Conservation (phyloP, 2,329 filamentous ascomycete genomes). For the Lachnellula hyalina region DNA sequence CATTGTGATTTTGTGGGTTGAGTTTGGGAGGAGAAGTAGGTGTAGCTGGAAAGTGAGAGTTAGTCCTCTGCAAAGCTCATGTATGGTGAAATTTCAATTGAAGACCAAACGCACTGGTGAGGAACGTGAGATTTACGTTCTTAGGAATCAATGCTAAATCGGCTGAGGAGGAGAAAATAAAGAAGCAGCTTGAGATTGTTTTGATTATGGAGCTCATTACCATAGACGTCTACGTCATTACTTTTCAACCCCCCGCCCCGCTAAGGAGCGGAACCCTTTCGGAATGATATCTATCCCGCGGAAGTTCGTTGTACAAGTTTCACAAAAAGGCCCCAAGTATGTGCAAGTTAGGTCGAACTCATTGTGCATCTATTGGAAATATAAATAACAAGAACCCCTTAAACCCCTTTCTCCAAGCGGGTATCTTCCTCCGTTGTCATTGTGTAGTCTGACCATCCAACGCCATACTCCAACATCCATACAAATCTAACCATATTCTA, state of each 20-base stretch:
- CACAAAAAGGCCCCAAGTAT: background rate
- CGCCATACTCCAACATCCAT: background rate
- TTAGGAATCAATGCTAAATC: too few species aligned
- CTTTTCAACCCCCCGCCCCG: background rate
- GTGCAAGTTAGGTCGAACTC: background rate
- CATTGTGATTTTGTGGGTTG: background rate
- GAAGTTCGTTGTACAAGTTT: background rate
- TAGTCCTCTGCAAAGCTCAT: background rate
- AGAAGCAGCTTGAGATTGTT: background rate
- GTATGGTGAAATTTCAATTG: too few species aligned
- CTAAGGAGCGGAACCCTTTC: background rate
- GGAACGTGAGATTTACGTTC: too few species aligned
- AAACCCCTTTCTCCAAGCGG: background rate
- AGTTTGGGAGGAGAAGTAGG: background rate
- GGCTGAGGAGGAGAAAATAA: too few species aligned
- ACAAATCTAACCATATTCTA: background rate
- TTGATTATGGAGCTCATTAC: background rate
- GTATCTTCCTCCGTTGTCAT: background rate
- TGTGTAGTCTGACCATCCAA: background rate
- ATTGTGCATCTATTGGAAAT: background rate
- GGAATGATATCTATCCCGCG: background rate
- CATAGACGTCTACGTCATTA: background rate
- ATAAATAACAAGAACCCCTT: background rate
- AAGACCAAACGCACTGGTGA: too few species aligned
- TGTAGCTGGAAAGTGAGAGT: background rate